Evolutionary conservation across 1,139 yeast species (phyloP).

Genomic region (Candida glucosophila): DNA sequence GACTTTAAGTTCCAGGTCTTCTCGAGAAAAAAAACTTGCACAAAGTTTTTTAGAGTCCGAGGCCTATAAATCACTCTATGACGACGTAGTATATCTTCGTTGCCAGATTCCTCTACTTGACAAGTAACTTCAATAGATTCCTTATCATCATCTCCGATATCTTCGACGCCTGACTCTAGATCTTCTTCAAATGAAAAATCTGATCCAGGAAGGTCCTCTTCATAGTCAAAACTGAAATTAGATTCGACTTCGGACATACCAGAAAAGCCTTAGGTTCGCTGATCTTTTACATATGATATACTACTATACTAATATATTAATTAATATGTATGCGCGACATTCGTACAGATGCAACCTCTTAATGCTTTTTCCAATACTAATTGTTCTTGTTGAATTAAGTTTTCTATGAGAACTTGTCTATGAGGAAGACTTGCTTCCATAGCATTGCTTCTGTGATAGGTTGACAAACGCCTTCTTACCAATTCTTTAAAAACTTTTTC

Average conservation of each 20-base stretch:
- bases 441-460: too few species aligned
- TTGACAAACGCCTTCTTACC: too few species aligned
- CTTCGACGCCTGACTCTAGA: slow-evolving; percentile 6
- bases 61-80: slow-evolving; percentile 16
- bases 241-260: slow-evolving; percentile 11
- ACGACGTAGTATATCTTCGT: slow-evolving; percentile 12
- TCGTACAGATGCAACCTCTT: too few species aligned
- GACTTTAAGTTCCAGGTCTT: slow-evolving; percentile 12
- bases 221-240: slow-evolving; percentile 13
- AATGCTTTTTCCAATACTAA: too few species aligned
- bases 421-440: too few species aligned
- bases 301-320: too few species aligned
- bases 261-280: too few species aligned
- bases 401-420: too few species aligned
- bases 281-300: too few species aligned
- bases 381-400: too few species aligned
- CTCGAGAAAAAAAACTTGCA: slow-evolving; percentile 12
- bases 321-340: too few species aligned
- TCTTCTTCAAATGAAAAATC: slow-evolving; percentile 8
- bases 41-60: slow-evolving; percentile 20
- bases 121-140: slow-evolving; percentile 4
- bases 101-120: slow-evolving; percentile 13
- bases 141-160: slow-evolving; percentile 5
- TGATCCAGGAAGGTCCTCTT: slow-evolving; percentile 11
- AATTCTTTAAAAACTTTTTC: too few species aligned